Evolutionary conservation across 805 yeast species (phyloP), one percentile per base, ranked within the genome.

Genomic region (Starmerella ratchasimensis): DNA sequence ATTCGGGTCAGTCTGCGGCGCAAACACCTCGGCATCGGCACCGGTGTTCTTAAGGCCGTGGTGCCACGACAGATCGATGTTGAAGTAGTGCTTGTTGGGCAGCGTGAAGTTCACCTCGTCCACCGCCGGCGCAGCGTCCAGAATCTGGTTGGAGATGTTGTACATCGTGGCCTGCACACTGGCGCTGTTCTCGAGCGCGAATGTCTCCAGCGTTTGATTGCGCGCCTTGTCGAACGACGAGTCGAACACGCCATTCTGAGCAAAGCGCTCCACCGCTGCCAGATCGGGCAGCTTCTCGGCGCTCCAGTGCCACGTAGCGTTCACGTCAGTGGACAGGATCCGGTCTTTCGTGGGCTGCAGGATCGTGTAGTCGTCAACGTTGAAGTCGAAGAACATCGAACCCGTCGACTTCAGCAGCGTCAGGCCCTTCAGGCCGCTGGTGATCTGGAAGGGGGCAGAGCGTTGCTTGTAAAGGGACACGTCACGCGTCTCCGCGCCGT

Each of bases 111-210:
- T 60, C 25, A 84, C 94, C 31, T 66, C 65, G 45, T 64, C 69
- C 39, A 86, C 66, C 42, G 64, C 64, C 3, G 74, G 66, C 39
- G 72, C 77, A 36, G 52, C 54, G 34, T 62, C 65, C 55, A 86
- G 68, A 46, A 86, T 81, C 45, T 71, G 74, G 46, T 73, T 68
- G 28, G 80, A 69, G 90, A 86, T 86, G 68, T 83, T 80, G 68
- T 72, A 86, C 94, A 86, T 88, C 42, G 95, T 86, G 32, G 94
- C 94, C 65, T 86, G 96, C 33, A 86, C 96, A 19, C 93, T 80
- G n/a, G 94, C 74, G 8, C 94, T 81, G 59, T 81, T 74, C 60
- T 86, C 94, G 35, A 69, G 58, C 14, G 94, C 94, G 60, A 86
- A 86, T 42, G 68, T 67, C 38, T 73, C 77, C 51, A 84, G 67